Evolutionary conservation across 1,139 yeast genomes (phyloP), one percentile per base, ranked within the genome.

Genomic region (Ashbya aceris): DNA sequence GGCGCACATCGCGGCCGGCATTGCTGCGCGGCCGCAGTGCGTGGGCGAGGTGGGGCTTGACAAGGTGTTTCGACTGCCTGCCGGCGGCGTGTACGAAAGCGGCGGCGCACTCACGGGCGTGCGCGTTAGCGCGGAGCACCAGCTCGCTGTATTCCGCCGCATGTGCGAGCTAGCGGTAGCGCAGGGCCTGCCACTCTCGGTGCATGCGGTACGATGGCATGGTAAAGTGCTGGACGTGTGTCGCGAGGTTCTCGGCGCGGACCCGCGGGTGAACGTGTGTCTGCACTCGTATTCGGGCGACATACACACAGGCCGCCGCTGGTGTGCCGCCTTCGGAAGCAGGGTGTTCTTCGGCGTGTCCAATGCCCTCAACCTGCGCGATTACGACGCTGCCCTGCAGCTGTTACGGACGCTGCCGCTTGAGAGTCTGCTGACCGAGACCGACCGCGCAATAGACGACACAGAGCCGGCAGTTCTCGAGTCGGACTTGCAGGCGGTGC

Each of bases 1-100:
- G 7, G 32, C 38, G 6, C 54, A 51, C 37, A 45, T 68, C 12
- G 23, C 23, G 5, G 23, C 23, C 23, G 23, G 23, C 23, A 17
- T 17, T 3, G 23, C 23, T 6, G 23, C 23, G 23, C 23, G 6
- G 23, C 23, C 23, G 23, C 40, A 51, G 30, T 40, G 65, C 9
- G 69, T 87, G n/a, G 98, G 98, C 0, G 98, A 91, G 54, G 71
- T 87, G 13, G 98, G 98, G 0, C 64, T 91, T 4, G 98, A 91
- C 60, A 83, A 80, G 59, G 57, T 76, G 14, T 85, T 85, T 53
- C 63, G 86, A 31, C 62, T 86, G 9, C 95, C 95, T 0, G 56
- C 61, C 38, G 66, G 67, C 43, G 87, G 87, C 0, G 79, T 61
- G 49, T 69, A 65, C 45, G 81, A 82, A 1, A 64, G 66, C 46